These are phyloP conservation scores for Cryphonectria naterciae DNA, from an alignment of 2,329 filamentous ascomycete genomes.

Conservation along the genomic window DNA sequence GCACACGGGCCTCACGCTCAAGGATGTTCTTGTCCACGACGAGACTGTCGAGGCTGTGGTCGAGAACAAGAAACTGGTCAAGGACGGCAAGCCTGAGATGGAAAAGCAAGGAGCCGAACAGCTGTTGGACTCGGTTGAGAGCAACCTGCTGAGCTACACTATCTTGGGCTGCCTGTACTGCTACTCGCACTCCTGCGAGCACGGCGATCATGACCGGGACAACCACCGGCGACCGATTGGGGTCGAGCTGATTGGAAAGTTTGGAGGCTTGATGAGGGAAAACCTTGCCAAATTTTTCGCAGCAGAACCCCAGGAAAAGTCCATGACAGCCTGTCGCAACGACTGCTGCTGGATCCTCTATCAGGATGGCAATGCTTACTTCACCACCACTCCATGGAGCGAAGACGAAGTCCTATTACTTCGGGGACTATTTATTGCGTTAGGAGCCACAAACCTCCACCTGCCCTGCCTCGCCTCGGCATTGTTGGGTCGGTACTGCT, in stretches of 20 bases:
- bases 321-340: slow-evolving; percentile 39
- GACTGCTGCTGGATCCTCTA: slow-evolving; percentile 51
- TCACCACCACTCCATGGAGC: slow-evolving; percentile 48
- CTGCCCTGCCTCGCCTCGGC: slow-evolving; percentile 55
- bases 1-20: slow-evolving; percentile 50
- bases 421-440: slow-evolving; percentile 46
- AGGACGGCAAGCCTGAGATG: slow-evolving; percentile 45
- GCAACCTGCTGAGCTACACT: slow-evolving; percentile 57
- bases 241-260: slow-evolving; percentile 47
- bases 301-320: slow-evolving; percentile 22
- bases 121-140: slow-evolving; percentile 46
- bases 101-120: slow-evolving; percentile 44
- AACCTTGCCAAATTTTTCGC: slow-evolving; percentile 39
- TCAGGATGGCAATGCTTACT: slow-evolving; percentile 38
- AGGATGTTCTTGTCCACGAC: slow-evolving; percentile 57
- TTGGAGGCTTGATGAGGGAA: slow-evolving; percentile 36
- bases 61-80: slow-evolving; percentile 58
- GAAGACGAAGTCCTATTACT: slow-evolving; percentile 54
- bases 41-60: slow-evolving; percentile 58
- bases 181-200: slow-evolving; percentile 63
- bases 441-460: slow-evolving; percentile 24
- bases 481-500: slow-evolving; percentile 56
- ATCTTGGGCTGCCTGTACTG: slow-evolving; percentile 63
- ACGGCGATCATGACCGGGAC: slow-evolving; percentile 60
- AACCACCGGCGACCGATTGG: slow-evolving; percentile 59